Base-by-base conservation (phyloP, 495 filamentous ascomycete genomes). In the Talaromyces proteolyticus region DNA sequence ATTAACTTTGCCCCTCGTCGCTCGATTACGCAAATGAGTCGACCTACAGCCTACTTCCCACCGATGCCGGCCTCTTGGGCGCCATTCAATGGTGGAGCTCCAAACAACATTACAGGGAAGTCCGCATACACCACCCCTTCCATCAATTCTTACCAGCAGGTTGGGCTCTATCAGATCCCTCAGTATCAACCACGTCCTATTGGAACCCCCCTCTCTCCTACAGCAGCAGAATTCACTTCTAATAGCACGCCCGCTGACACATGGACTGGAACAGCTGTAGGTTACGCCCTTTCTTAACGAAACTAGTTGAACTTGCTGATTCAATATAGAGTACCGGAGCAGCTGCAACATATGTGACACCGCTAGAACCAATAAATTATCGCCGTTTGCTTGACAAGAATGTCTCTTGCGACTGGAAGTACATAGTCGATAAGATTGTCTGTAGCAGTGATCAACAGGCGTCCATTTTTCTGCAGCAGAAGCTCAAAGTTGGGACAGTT, bases 361-460 rank as follows among this genome's bases (percentile, higher is more conserved):
- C 92, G 1, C 84, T 85, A 18, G 94, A 97, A 64, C 94, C 93
- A n/a, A 76, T 96, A 40, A 98, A 98, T 63, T 98, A 98, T 53
- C 88, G 94, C 44, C 89, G 90, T 43, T 79, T 98, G 7, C 84
- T 97, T 29, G 93, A 98, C 62, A 92, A 93, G 56, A 96, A 90
- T 57, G 88, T 96, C 58, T 95, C 86, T 50, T 96, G 91, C 74
- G 93, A 97, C 69, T 98, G 94, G 93, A 96, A 91, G 68, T 96
- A 96, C 60, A 97, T 98, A 55, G 92, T 98, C 34, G 94, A 97
- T 68, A 98, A 97, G 74, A 98, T 98, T 62, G 90, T 97, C 46
- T 95, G 90, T 83, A 95, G 89, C 69, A 97, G 97, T 62, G 93
- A 98, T 59, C 93, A 98, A 62, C 93, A 98, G 67, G 94, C 93